These are phyloP conservation scores for Magnaporthiopsis incrustans DNA, from an alignment of 2,329 filamentous ascomycete species.

Conservation along the genomic window DNA sequence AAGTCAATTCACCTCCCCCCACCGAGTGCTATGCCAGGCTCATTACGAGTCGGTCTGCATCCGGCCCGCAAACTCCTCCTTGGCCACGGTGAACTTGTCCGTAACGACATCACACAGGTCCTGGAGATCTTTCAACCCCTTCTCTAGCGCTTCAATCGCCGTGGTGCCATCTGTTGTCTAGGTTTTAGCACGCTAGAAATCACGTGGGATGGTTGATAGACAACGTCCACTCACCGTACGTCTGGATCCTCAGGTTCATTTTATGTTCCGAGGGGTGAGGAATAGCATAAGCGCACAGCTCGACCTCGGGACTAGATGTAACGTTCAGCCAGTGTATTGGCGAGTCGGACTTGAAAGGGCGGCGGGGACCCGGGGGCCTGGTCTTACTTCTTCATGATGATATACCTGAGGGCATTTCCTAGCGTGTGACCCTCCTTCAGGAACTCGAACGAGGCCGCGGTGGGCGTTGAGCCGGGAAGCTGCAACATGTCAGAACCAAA, in stretches of 20 bases:
- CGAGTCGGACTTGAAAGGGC: neutral
- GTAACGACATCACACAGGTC: conserved; percentile 88
- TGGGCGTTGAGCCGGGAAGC: conserved; percentile 79
- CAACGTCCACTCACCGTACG: conserved; percentile 61
- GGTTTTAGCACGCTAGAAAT: conserved; percentile 11
- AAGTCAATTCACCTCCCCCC: neutral
- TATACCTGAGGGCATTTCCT: conserved; percentile 86
- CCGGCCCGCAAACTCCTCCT: conserved; percentile 44
- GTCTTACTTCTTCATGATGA: conserved; percentile 94
- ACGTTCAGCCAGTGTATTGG: conserved; percentile 10
- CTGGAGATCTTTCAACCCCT: conserved; percentile 81
- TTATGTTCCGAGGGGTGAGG: conserved; percentile 92
- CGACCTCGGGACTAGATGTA: conserved; percentile 72
- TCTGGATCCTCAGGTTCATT: conserved; percentile 97
- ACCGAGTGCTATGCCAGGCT: neutral
- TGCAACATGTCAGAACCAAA: conserved; percentile 25
- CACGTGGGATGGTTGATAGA: neutral
- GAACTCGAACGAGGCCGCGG: conserved; percentile 91
- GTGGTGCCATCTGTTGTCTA: conserved; percentile 58
- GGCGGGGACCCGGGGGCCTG: neutral
- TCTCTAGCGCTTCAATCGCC: conserved; percentile 79
- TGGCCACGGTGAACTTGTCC: conserved; percentile 73
- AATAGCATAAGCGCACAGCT: conserved; percentile 97
- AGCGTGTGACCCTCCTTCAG: conserved; percentile 90
- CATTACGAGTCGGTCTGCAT: conserved; percentile 6